Percentiles rank a stretch among this genome's conserved stretches.
These are phyloP conservation scores for Rubia yunnanensis DNA, from an alignment of 257 asterid genomes.

Conservation along the genomic window DNA sequence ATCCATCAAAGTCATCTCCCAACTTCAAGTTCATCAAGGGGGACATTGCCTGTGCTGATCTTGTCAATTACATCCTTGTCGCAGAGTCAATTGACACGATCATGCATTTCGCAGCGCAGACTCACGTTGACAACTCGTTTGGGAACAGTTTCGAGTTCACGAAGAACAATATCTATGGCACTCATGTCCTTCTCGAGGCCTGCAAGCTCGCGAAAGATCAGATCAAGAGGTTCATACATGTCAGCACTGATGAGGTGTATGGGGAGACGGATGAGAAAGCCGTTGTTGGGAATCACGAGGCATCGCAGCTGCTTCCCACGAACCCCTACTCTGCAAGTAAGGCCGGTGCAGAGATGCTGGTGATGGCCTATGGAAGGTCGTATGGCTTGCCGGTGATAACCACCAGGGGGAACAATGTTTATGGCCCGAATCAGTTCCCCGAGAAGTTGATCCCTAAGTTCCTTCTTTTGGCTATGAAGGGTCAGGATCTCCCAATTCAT, in stretches of 20 bases:
- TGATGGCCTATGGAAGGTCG: conserved; percentile 95
- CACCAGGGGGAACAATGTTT: conserved; percentile 84
- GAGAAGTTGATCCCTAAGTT: conserved; percentile 95
- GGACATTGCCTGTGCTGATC: conserved; percentile 88
- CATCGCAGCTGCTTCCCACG: conserved; percentile 90
- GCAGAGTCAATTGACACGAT: conserved; percentile 88
- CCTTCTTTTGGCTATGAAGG: conserved; percentile 77
- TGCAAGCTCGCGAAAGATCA: conserved; percentile 83
- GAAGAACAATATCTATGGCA: conserved; percentile 88
- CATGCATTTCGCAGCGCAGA: conserved; percentile 98
- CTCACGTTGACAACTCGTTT: conserved; percentile 91
- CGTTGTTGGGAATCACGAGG: conserved; percentile 89
- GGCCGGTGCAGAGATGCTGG: conserved; percentile 98
- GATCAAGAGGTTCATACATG: conserved; percentile 85
- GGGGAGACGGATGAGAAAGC: conserved; percentile 99
- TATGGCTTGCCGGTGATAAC: conserved; percentile 87
- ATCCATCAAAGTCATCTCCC: conserved; percentile 59
- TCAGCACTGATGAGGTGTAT: conserved; percentile 94
- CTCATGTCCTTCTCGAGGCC: conserved; percentile 95
- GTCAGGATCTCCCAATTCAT: conserved; percentile 78
- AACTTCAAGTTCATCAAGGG: conserved; percentile 92
- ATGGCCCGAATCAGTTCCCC: conserved; percentile 90
- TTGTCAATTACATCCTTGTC: conserved; percentile 83
- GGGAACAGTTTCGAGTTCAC: conserved; percentile 95
- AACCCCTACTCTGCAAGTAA: conserved; percentile 95